Conservation (phyloP, 768 basidiomycete species). For the Hysterangium stoloniferum region DNA sequence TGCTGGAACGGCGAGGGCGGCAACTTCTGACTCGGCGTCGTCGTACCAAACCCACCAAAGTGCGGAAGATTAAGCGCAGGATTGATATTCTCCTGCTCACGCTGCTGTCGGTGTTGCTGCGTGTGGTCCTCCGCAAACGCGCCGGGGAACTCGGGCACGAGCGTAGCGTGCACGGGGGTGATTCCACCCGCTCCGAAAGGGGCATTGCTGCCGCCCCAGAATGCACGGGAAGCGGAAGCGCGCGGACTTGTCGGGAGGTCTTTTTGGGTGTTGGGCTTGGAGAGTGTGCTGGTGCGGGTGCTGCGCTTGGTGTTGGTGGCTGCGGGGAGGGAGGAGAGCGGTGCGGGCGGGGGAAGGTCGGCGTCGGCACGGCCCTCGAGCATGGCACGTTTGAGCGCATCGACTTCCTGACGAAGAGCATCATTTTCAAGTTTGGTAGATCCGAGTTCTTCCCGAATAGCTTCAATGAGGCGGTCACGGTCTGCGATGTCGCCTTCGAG, state of each 20-base stretch:
- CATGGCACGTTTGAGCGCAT: constrained; percentile 64
- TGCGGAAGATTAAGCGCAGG: constrained; percentile 47
- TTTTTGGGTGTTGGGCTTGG: constrained; percentile 70
- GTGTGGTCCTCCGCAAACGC: constrained; percentile 20
- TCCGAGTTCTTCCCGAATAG: constrained; percentile 78
- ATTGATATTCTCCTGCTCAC: constrained; percentile 69
- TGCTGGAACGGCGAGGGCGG: constrained; percentile 16
- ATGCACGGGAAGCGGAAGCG: constrained; percentile 39
- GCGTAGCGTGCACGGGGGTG: constrained; percentile 78
- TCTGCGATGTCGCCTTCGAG: constrained; percentile 92
- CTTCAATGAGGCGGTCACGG: constrained; percentile 83
- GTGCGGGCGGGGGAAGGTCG: constrained; percentile 38
- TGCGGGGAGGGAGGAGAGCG: constrained; percentile 30
- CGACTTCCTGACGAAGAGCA: constrained; percentile 73
- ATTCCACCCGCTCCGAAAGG: constrained; percentile 45
- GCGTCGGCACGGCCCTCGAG: constrained; percentile 54
- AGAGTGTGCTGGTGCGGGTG: constrained; percentile 22
- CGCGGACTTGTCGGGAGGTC: constrained; percentile 57
- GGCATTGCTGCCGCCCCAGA: constrained; percentile 64
- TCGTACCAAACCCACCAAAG: constrained; percentile 6
- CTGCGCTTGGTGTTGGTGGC: constrained; percentile 21
- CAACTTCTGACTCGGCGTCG: not conserved
- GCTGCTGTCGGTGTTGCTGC: constrained; percentile 7
- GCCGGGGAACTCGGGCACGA: constrained; percentile 67
- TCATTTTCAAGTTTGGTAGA: constrained; percentile 73